Evolutionary conservation across 441 rosid species (phyloP).

Genomic region (Theobroma grandiflorum): DNA sequence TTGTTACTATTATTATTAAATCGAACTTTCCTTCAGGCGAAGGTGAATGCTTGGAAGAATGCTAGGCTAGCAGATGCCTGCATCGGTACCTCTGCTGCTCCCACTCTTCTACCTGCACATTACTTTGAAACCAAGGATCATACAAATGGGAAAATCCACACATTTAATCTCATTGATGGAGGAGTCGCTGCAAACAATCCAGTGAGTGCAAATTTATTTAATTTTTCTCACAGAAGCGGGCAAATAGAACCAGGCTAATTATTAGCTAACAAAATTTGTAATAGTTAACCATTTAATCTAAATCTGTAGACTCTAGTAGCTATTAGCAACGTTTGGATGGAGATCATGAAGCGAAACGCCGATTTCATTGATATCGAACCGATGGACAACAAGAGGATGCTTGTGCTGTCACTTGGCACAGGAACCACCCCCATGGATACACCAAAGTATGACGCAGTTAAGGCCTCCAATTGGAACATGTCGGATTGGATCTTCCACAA

Average conservation of each 20-base stretch:
- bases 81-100: constrained; percentile 81
- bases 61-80: constrained; percentile 54
- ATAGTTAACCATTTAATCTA: neutral
- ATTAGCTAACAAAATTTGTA: neutral
- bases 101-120: constrained; percentile 73
- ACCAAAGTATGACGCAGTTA: constrained; percentile 45
- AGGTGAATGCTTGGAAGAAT: constrained; percentile 31
- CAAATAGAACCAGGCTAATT: neutral
- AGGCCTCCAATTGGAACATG: constrained; percentile 64
- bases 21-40: constrained; percentile 14
- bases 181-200: constrained; percentile 80
- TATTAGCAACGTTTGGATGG: constrained; percentile 57
- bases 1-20: neutral
- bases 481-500: constrained; percentile 52
- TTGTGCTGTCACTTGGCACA: constrained; percentile 67
- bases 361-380: constrained; percentile 55
- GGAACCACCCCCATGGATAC: constrained; percentile 35
- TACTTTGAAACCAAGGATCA: constrained; percentile 50
- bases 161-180: constrained; percentile 78
- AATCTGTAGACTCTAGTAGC: constrained; percentile 58
- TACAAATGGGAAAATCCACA: constrained; percentile 38
- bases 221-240: no score
- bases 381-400: constrained; percentile 57
- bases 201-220: constrained; percentile 27
- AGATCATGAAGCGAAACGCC: constrained; percentile 44